phyloP scores from a whole-genome alignment of 139 green algal genomes.

The Klebsormidium nitens region DNA sequence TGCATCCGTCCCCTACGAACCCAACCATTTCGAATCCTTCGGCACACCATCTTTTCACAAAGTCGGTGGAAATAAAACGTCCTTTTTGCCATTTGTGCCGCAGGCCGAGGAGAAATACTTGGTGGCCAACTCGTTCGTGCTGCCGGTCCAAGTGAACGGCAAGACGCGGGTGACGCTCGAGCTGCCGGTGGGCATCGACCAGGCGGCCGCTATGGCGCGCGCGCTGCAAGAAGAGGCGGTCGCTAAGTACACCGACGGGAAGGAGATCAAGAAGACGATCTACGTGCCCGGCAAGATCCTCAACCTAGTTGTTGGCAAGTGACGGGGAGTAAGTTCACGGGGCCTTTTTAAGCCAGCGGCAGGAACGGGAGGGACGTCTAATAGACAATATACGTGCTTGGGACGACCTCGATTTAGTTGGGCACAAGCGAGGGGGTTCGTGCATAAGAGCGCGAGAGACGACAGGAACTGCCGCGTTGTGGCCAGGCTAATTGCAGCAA shows the following conservation, averaged over 20 bases:
- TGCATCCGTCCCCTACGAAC: neutral
- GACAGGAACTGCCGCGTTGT: no score
- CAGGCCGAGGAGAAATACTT: slow-evolving; percentile 68
- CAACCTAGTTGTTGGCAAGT: slow-evolving; percentile 81
- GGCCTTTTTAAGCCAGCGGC: no score
- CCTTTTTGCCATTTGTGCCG: neutral
- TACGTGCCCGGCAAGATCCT: slow-evolving; percentile 88
- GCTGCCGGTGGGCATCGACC: slow-evolving; percentile 50
- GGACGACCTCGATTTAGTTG: no score
- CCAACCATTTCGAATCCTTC: no score
- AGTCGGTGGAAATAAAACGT: neutral
- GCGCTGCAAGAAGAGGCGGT: slow-evolving; percentile 52
- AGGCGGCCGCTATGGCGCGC: slow-evolving; percentile 68
- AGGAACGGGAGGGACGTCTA: no score
- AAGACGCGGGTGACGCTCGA: slow-evolving; percentile 83
- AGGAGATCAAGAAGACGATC: slow-evolving; percentile 85
- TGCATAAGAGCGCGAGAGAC: no score
- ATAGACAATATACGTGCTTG: no score
- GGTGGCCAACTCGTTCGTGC: slow-evolving; percentile 66
- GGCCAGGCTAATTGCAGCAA: no score
- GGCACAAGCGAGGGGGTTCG: no score
- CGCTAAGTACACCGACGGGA: slow-evolving; percentile 43
- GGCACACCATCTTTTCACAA: no score
- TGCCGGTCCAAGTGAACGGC: slow-evolving; percentile 79
- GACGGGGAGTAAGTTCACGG: no score